Conservation (phyloP, 2,329 filamentous ascomycete species). For the Calonectria naviculata region DNA sequence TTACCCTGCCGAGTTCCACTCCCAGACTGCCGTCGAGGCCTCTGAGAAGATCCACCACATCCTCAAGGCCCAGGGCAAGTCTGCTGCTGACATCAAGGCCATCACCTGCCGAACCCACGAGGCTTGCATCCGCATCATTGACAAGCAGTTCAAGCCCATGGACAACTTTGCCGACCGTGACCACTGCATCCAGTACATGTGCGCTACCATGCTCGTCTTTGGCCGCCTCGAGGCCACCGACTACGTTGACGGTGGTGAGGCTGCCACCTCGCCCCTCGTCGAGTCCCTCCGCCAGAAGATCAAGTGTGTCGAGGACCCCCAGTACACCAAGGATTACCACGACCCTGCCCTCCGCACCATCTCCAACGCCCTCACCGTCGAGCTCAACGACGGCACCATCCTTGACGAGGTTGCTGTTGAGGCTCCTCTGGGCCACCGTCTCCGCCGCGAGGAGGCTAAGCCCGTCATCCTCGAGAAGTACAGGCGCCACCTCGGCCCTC, state of each 20-base stretch:
- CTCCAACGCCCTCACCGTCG: constrained; percentile 95
- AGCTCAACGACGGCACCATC: constrained; percentile 92
- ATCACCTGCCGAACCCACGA: constrained; percentile 97
- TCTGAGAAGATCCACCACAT: constrained; percentile 88
- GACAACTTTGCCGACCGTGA: constrained; percentile 99
- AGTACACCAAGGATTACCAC: constrained; percentile 97
- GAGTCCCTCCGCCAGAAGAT: constrained; percentile 95
- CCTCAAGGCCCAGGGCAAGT: constrained; percentile 87
- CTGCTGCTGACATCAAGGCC: constrained; percentile 90
- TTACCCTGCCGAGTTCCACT: constrained; percentile 98
- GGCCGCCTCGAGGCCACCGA: constrained; percentile 93
- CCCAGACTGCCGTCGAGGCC: constrained; percentile 96
- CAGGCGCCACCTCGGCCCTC: constrained; percentile 88
- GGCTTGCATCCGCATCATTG: constrained; percentile 98
- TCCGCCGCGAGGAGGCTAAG: constrained; percentile 95
- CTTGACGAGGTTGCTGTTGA: constrained; percentile 93
- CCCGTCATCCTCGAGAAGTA: constrained; percentile 97
- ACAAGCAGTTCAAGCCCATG: constrained; percentile 99
- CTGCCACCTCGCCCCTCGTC: constrained; percentile 88
- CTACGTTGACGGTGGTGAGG: constrained; percentile 93
- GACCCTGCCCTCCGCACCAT: constrained; percentile 94
- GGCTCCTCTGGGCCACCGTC: constrained; percentile 91
- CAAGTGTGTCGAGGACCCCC: constrained; percentile 93
- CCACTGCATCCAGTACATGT: constrained; percentile 99
- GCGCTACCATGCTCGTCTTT: constrained; percentile 93